Evolutionary conservation across 2,329 filamentous ascomycete genomes (phyloP).

Genomic region (Botrytis porri): DNA sequence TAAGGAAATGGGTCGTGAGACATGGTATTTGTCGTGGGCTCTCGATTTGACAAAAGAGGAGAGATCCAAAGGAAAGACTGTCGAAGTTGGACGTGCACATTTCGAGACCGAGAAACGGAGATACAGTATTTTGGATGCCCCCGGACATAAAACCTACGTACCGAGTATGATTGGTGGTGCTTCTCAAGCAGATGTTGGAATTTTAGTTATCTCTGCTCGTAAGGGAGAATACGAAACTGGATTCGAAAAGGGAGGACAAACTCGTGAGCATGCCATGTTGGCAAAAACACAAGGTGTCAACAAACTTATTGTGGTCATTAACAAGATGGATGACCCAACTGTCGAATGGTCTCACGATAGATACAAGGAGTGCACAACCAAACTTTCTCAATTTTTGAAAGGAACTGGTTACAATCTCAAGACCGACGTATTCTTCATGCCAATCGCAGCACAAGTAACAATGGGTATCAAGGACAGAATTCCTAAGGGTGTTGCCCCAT

Average conservation of each 20-base stretch:
- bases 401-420: conserved; percentile 92
- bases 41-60: conserved; percentile 97
- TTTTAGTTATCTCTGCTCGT: conserved; percentile 91
- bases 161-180: conserved; percentile 98
- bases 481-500: conserved; percentile 70
- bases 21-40: conserved; percentile 98
- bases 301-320: conserved; percentile 90
- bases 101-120: conserved; percentile 96
- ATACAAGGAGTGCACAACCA: conserved; percentile 89
- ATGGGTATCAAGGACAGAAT: conserved; percentile 87
- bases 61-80: conserved; percentile 92
- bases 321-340: conserved; percentile 99
- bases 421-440: conserved; percentile 92
- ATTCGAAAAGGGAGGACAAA: conserved; percentile 95
- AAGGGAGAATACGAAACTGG: conserved; percentile 99
- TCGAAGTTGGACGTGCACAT: conserved; percentile 92
- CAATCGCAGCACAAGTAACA: conserved; percentile 84
- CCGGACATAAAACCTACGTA: conserved; percentile 96
- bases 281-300: conserved; percentile 98
- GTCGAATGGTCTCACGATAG: conserved; percentile 94
- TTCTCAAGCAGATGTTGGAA: conserved; percentile 88
- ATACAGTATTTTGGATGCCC: conserved; percentile 95
- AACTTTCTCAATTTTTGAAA: conserved; percentile 85
- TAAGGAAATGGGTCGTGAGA: conserved; percentile 93
- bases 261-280: conserved; percentile 93